A percentile compares a stretch with the other conserved stretches of the same genome.
Conservation (phyloP, 2,329 filamentous ascomycete species). For the Phyllosticta citribraziliensis region DNA sequence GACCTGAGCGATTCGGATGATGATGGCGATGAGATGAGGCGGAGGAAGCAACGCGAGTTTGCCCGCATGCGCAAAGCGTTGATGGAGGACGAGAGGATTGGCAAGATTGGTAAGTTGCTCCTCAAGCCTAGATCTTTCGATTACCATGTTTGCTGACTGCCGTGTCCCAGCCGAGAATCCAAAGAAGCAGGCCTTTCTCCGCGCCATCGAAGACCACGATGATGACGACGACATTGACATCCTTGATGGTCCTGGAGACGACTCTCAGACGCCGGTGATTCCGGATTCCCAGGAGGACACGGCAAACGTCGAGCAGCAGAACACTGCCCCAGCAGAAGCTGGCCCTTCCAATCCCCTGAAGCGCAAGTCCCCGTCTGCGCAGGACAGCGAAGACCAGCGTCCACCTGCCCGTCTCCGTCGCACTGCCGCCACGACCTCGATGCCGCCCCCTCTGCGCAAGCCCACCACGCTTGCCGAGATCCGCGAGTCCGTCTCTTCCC, state of each 20-base stretch:
- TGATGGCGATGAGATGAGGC: conserved; percentile 60
- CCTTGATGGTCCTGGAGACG: conserved; percentile 39
- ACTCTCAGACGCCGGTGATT: conserved; percentile 21
- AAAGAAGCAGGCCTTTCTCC: conserved; percentile 82
- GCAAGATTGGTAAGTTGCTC: conserved; percentile 51
- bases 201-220: conserved; percentile 75
- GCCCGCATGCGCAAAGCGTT: conserved; percentile 85
- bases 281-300: conserved; percentile 30
- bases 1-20: conserved; percentile 89
- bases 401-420: conserved; percentile 53
- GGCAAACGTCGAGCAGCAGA: background rate
- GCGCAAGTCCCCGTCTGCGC: conserved; percentile 27
- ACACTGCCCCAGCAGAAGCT: conserved; percentile 1
- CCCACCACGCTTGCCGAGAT: conserved; percentile 72
- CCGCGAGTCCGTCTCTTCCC: conserved; percentile 69
- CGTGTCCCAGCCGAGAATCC: conserved; percentile 58
- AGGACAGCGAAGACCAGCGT: conserved; percentile 33
- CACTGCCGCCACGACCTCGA: conserved; percentile 37
- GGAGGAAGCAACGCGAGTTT: conserved; percentile 79
- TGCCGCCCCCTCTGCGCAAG: conserved; percentile 38
- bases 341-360: conserved; percentile 23
- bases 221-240: conserved; percentile 66
- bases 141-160: conserved; percentile 4
- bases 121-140: background rate
- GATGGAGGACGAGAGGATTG: conserved; percentile 78